A percentile compares a stretch with the other conserved stretches of the same genome.
Evolutionary conservation across 352 stramenopile genomes (phyloP).

Genomic region (Pythium biforme): DNA sequence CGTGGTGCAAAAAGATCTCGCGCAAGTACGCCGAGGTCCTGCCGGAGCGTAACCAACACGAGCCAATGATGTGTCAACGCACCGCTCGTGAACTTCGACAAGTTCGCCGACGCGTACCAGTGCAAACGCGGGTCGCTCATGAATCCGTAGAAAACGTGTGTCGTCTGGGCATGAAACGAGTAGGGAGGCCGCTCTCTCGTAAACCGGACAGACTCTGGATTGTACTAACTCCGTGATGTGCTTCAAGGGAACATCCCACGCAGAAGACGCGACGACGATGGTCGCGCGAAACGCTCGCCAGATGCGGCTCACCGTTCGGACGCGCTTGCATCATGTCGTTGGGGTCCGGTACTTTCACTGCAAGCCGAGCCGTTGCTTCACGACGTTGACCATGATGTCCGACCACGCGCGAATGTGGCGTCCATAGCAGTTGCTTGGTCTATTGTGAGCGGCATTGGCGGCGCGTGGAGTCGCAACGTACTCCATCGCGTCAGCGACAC

Average conservation of each 20-base stretch:
- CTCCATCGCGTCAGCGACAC: background rate
- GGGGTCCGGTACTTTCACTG: background rate
- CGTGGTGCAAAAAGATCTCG: too few relatives aligned
- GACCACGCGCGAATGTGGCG: background rate
- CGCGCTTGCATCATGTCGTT: too few relatives aligned
- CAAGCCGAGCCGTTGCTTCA: background rate
- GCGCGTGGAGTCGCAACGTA: background rate
- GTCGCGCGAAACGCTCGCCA: too few relatives aligned
- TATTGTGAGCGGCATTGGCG: background rate
- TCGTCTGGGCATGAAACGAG: slow-evolving; percentile 38
- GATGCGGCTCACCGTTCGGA: too few relatives aligned
- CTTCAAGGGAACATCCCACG: too few relatives aligned
- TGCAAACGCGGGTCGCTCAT: slow-evolving; percentile 50
- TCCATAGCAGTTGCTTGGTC: background rate
- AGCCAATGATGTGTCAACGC: slow-evolving; percentile 59
- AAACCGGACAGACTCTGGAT: too few relatives aligned
- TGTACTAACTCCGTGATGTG: too few relatives aligned
- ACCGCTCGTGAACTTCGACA: slow-evolving; percentile 51
- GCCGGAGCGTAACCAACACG: slow-evolving; percentile 34
- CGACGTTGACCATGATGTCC: background rate
- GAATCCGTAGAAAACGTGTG: slow-evolving; percentile 60
- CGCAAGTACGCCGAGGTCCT: slow-evolving; percentile 9
- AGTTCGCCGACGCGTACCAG: slow-evolving; percentile 55
- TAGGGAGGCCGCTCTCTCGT: too few relatives aligned
- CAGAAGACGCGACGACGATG: too few relatives aligned